Percentiles rank a stretch among this genome's conserved stretches.
These are phyloP conservation scores for Basipetospora chlamydospora DNA, from an alignment of 2,329 filamentous ascomycete species.

Conservation along the genomic window DNA sequence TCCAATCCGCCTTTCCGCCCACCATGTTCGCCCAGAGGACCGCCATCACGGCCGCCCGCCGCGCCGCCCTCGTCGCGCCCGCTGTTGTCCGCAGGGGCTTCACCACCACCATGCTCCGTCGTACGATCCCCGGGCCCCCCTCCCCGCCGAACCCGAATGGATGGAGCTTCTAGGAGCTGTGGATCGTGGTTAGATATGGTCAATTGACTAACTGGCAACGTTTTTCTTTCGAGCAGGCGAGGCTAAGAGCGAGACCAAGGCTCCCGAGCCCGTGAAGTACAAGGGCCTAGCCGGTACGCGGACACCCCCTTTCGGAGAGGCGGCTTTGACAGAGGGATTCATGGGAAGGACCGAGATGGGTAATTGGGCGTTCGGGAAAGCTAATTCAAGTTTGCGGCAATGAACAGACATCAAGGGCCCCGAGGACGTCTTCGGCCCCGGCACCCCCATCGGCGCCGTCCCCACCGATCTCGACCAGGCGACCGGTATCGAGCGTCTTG, in stretches of 20 bases:
- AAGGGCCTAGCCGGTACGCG: too few species aligned
- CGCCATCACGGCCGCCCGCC: conserved; percentile 42
- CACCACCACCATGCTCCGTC: conserved; percentile 43
- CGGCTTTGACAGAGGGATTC: too few species aligned
- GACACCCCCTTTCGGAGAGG: too few species aligned
- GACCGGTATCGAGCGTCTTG: conserved; percentile 94
- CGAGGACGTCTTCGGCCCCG: conserved; percentile 73
- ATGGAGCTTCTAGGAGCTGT: too few species aligned
- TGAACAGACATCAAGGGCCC: conserved; percentile 63
- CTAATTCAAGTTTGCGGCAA: too few species aligned
- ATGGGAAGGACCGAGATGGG: too few species aligned
- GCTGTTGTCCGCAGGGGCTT: conserved; percentile 44
- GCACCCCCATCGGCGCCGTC: conserved; percentile 67
- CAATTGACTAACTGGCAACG: conserved; percentile 1
- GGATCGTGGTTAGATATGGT: too few species aligned
- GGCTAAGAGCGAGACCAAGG: conserved; percentile 27
- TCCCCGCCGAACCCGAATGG: conserved; percentile 1
- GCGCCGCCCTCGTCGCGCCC: conserved; percentile 29
- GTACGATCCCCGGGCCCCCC: conserved; percentile 25
- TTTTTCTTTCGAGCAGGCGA: conserved; percentile 17
- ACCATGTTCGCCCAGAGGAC: conserved; percentile 51
- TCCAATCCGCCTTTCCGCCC: conserved; percentile 10
- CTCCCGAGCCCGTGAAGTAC: too few species aligned
- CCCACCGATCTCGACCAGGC: conserved; percentile 91
- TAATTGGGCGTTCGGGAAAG: too few species aligned